Evolutionary conservation across 192 early-diverging fungal species (phyloP).

Genomic region (Podochytrium sp.): DNA sequence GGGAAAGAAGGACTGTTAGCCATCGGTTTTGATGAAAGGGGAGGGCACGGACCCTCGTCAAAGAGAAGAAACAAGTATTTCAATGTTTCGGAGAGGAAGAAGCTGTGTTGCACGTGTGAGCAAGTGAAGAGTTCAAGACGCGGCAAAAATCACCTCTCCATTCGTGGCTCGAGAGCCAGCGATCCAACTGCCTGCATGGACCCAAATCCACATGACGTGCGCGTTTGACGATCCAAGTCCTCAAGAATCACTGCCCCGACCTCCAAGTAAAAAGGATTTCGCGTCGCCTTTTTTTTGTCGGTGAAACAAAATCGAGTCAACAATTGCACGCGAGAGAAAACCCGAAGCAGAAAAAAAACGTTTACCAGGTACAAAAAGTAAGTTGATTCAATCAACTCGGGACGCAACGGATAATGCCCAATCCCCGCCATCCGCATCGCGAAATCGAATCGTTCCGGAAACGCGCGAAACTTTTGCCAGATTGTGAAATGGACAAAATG

Average conservation of each 20-base stretch:
- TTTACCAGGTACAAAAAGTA: slow-evolving; percentile 80
- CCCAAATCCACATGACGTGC: slow-evolving; percentile 83
- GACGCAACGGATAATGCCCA: slow-evolving; percentile 78
- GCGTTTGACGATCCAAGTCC: slow-evolving; percentile 74
- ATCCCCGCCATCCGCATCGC: slow-evolving; percentile 64
- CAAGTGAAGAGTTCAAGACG: neutral
- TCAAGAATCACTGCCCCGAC: slow-evolving; percentile 86
- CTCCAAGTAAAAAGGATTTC: slow-evolving; percentile 86
- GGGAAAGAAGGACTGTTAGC: neutral
- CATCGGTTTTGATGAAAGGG: slow-evolving; percentile 15
- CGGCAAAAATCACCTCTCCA: slow-evolving; percentile 66
- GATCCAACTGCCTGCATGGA: slow-evolving; percentile 67
- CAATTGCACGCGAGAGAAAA: no score
- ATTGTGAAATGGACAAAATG: slow-evolving; percentile 86
- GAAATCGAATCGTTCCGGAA: slow-evolving; percentile 91
- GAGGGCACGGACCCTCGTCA: slow-evolving; percentile 61
- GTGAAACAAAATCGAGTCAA: no score
- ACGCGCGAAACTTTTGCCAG: slow-evolving; percentile 81
- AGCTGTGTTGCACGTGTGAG: slow-evolving; percentile 42
- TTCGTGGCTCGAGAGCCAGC: slow-evolving; percentile 73
- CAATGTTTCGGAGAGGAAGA: slow-evolving; percentile 90
- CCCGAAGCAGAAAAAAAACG: neutral
- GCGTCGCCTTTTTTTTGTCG: slow-evolving; percentile 87
- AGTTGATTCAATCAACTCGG: slow-evolving; percentile 93
- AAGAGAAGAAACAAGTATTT: slow-evolving; percentile 98